Percentiles rank a stretch among this genome's conserved stretches.
Conservation (phyloP, 176 grass and related monocot genomes). For the Oryza longistaminata region DNA sequence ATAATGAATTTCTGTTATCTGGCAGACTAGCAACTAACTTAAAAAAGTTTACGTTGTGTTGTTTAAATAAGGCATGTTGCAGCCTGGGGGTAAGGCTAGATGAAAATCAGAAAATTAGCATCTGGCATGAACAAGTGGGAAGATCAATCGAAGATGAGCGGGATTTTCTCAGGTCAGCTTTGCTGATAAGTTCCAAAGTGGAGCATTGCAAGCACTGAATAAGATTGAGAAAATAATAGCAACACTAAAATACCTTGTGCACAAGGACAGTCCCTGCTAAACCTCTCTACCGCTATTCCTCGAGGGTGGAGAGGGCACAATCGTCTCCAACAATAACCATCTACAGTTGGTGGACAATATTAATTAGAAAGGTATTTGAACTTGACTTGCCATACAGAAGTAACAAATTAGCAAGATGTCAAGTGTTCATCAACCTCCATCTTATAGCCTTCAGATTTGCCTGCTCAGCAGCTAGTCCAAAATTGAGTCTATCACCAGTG, state of each 20-base stretch:
- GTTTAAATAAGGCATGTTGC: constrained; percentile 4
- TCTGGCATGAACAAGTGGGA: constrained; percentile 23
- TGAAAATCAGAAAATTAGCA: neutral
- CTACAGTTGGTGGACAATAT: constrained; percentile 43
- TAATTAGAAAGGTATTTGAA: constrained; percentile 29
- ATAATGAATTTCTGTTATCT: neutral
- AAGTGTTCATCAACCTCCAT: constrained; percentile 68
- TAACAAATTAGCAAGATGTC: neutral
- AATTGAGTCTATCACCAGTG: constrained; percentile 98
- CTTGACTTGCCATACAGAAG: constrained; percentile 4
- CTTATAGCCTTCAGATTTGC: constrained; percentile 98
- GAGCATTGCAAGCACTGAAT: neutral
- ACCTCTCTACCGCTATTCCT: constrained; percentile 97
- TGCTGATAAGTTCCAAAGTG: neutral
- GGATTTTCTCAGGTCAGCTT: neutral
- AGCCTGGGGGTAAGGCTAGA: constrained; percentile 19
- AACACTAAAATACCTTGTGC: constrained; percentile 71
- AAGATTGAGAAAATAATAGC: constrained; percentile 25
- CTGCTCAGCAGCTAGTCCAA: constrained; percentile 98
- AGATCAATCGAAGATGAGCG: neutral
- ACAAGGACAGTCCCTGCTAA: constrained; percentile 93
- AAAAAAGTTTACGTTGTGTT: neutral
- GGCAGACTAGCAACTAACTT: constrained; percentile 29
- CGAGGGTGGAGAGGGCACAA: constrained; percentile 87
- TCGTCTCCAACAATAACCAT: constrained; percentile 99